Evolutionary conservation across 148 eudicot genomes (phyloP).

Genomic region (Amaranthus cruentus): DNA sequence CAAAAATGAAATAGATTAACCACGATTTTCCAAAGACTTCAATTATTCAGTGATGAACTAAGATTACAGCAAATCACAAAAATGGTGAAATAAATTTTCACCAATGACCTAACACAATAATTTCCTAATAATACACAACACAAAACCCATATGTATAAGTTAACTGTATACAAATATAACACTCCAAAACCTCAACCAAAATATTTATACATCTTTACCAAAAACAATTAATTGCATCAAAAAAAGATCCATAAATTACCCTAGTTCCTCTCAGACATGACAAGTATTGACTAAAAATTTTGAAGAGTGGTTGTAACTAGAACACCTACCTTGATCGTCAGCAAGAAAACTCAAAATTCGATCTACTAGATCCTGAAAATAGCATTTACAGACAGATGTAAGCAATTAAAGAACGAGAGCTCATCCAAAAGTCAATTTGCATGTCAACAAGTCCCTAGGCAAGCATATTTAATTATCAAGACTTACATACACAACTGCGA

Average conservation of each 20-base stretch:
- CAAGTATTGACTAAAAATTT: not conserved
- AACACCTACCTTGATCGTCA: slow-evolving; percentile 75
- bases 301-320: not conserved
- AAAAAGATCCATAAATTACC: not conserved
- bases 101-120: not conserved
- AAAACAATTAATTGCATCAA: not conserved
- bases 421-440: not conserved
- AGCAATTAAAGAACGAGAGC: not conserved
- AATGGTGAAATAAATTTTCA: not conserved
- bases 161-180: not conserved
- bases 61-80: not conserved
- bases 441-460: not conserved
- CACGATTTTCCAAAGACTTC: not conserved
- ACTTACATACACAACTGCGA: not conserved
- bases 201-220: not conserved
- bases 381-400: not conserved
- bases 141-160: not conserved
- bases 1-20: not conserved
- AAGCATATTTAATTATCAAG: not conserved
- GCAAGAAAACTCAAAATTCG: slow-evolving; percentile 62
- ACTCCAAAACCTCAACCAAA: not conserved
- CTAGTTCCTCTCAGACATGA: not conserved
- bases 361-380: slow-evolving; percentile 83
- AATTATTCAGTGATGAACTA: not conserved
- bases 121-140: not conserved